Percentiles rank a stretch among this genome's conserved stretches.
Evolutionary conservation across 148 eudicot species (phyloP).

Genomic region (Chenopodium berlandieri): DNA sequence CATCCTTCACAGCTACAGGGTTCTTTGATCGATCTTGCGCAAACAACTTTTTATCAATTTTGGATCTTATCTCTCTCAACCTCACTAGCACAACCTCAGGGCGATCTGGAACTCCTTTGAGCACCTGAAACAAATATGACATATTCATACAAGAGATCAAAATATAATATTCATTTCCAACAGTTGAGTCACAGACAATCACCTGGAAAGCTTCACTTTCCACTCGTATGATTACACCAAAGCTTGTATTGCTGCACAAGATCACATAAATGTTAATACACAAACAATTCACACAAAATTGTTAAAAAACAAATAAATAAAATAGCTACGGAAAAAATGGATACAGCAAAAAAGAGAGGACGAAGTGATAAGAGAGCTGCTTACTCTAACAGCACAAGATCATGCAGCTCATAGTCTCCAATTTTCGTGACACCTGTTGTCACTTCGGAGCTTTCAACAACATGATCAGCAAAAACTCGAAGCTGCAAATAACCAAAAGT

Average conservation of each 20-base stretch:
- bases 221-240: constrained; percentile 96
- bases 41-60: constrained; percentile 55
- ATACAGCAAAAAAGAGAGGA: not conserved
- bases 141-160: constrained; percentile 15
- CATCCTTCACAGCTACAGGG: constrained; percentile 77
- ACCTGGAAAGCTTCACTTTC: constrained; percentile 99
- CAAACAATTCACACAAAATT: not conserved
- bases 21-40: constrained; percentile 79
- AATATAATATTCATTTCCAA: constrained; percentile 13
- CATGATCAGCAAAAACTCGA: constrained; percentile 93
- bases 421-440: constrained; percentile 87
- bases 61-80: constrained; percentile 81
- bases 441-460: constrained; percentile 97
- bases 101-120: constrained; percentile 89
- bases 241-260: constrained; percentile 71
- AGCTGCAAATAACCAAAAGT: constrained; percentile 39
- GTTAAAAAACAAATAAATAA: no score
- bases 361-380: constrained; percentile 20
- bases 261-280: not conserved
- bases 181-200: constrained; percentile 8
- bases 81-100: constrained; percentile 86
- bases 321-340: not conserved
- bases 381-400: constrained; percentile 93
- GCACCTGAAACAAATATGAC: constrained; percentile 49
- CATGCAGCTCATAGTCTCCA: constrained; percentile 97